Evolutionary conservation across 441 rosid species (phyloP).

Genomic region (Manihot esculenta): DNA sequence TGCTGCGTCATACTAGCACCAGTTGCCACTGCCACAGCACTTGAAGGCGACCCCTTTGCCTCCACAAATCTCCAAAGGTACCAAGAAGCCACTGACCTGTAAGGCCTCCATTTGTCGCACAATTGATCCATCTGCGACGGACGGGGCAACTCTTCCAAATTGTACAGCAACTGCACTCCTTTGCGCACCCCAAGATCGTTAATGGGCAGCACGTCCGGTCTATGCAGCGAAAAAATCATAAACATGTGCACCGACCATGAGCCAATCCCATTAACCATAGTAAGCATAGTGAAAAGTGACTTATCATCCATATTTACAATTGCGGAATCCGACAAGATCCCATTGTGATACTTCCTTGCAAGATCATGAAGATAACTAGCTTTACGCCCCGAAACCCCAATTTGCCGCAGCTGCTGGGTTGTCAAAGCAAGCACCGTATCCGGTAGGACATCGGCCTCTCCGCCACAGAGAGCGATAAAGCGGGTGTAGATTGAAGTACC

Average conservation of each 20-base stretch:
- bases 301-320: slow-evolving; percentile 91
- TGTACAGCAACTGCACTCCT: slow-evolving; percentile 80
- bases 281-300: slow-evolving; percentile 90
- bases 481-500: slow-evolving; percentile 90
- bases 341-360: slow-evolving; percentile 81
- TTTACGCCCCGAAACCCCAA: slow-evolving; percentile 89
- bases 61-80: slow-evolving; percentile 87
- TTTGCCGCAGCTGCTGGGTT: slow-evolving; percentile 80
- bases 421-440: slow-evolving; percentile 65
- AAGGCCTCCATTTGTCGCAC: slow-evolving; percentile 95
- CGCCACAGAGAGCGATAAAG: slow-evolving; percentile 74
- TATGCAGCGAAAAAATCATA: slow-evolving; percentile 92
- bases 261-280: slow-evolving; percentile 98
- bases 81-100: slow-evolving; percentile 91
- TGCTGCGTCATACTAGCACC: slow-evolving; percentile 50
- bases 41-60: slow-evolving; percentile 66
- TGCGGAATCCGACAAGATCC: slow-evolving; percentile 70
- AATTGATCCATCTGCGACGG: slow-evolving; percentile 88
- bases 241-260: slow-evolving; percentile 99
- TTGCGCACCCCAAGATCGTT: slow-evolving; percentile 88
- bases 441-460: slow-evolving; percentile 68
- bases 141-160: slow-evolving; percentile 78
- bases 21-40: slow-evolving; percentile 57
- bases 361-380: slow-evolving; percentile 93
- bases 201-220: slow-evolving; percentile 93